Conservation (phyloP, 2,329 filamentous ascomycete species). For the Neonectria hederae region DNA sequence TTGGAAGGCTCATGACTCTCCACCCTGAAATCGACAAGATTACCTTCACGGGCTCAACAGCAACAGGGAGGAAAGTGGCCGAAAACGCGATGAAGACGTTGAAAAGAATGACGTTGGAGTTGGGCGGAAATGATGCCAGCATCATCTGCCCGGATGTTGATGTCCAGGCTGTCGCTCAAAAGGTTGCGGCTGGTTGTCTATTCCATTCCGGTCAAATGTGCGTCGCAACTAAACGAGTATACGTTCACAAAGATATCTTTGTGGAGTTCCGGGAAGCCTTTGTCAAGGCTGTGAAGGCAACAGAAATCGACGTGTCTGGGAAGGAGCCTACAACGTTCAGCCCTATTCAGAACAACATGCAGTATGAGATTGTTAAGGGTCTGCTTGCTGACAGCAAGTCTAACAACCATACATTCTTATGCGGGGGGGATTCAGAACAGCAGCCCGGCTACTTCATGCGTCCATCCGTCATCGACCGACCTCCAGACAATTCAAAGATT, state of each 20-base stretch:
- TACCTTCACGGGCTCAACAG: constrained; percentile 70
- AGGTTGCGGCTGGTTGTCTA: constrained; percentile 59
- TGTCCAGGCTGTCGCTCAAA: constrained; percentile 42
- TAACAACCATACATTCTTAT: constrained; percentile 45
- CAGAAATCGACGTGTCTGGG: constrained; percentile 44
- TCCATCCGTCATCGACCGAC: constrained; percentile 68
- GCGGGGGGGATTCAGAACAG: constrained; percentile 23
- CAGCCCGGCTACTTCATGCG: constrained; percentile 63
- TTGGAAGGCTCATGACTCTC: constrained; percentile 65
- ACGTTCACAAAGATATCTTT: constrained; percentile 68
- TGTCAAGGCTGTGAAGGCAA: constrained; percentile 27
- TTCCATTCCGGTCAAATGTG: constrained; percentile 59
- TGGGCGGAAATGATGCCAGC: constrained; percentile 67
- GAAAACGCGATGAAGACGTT: constrained; percentile 61
- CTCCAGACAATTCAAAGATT: constrained; percentile 62
- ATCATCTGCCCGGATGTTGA: constrained; percentile 67
- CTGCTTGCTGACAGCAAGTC: constrained; percentile 60
- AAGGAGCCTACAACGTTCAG: constrained; percentile 43
- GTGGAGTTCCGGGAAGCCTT: constrained; percentile 58
- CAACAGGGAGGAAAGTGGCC: constrained; percentile 69
- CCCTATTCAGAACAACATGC: constrained; percentile 70
- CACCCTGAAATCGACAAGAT: constrained; percentile 70
- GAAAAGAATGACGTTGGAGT: constrained; percentile 69
- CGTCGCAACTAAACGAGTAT: constrained; percentile 59
- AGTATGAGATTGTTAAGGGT: constrained; percentile 61